Evolutionary conservation across 2,329 filamentous ascomycete species (phyloP).

Genomic region (Rachicladosporium sp.): DNA sequence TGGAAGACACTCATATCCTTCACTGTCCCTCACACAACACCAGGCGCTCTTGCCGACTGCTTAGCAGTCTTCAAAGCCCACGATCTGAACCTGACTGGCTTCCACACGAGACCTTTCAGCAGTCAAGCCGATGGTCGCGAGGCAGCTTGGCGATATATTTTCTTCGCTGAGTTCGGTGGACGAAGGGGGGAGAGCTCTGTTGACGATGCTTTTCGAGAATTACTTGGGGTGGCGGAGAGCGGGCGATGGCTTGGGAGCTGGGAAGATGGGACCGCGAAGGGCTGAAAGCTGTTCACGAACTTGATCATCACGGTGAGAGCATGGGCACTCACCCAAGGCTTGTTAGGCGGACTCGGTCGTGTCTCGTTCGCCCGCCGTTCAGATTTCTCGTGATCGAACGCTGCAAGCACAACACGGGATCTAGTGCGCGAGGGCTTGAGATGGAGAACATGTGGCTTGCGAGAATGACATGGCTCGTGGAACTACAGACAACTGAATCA

Average conservation of each 20-base stretch:
- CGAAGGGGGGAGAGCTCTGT: constrained; percentile 48
- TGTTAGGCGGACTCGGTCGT: no score
- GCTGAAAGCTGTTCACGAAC: no score
- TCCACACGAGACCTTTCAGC: constrained; percentile 60
- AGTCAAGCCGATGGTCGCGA: constrained; percentile 40
- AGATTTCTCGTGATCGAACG: no score
- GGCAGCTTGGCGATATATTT: constrained; percentile 78
- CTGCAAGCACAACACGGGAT: no score
- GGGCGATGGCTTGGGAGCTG: constrained; percentile 44
- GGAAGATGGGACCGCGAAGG: constrained; percentile 8
- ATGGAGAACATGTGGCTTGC: no score
- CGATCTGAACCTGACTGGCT: constrained; percentile 74
- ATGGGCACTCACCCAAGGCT: no score
- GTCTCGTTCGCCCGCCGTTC: no score
- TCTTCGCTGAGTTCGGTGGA: constrained; percentile 80
- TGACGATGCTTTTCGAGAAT: constrained; percentile 45
- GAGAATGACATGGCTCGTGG: no score
- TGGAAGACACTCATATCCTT: constrained; percentile 71
- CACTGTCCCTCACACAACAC: constrained; percentile 61
- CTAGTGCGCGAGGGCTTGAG: no score
- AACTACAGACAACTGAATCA: no score
- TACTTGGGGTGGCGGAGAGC: constrained; percentile 44
- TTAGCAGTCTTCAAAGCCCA: constrained; percentile 64
- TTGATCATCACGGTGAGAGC: no score
- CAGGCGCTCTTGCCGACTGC: constrained; percentile 70